Evolutionary conservation across 177 flowering plant species (phyloP), one percentile per base, ranked within the genome.

Genomic region (Vitis hybrid): DNA sequence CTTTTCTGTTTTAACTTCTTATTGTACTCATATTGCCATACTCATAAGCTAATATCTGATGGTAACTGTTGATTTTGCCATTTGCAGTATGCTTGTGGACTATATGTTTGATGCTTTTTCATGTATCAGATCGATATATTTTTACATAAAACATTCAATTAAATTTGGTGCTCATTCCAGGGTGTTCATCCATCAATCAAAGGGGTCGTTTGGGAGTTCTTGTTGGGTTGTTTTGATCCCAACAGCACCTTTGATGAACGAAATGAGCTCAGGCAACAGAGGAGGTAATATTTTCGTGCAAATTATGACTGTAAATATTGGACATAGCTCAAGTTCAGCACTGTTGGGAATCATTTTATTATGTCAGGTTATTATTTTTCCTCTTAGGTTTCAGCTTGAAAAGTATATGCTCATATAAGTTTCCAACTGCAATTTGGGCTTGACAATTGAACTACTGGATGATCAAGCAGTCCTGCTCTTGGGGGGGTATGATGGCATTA

Each of bases 191-290:
- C 98, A 74, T 77, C 88, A 51, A 87, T 93, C 51, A 90, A 87
- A 81, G 98, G 91, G 21, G 81, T 18, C 54, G 98, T 91, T n/a
- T 93, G 94, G 98, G 98, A 91, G 78, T 93, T 93, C 70, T 76
- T 93, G 75, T 73, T 93, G 76, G 97, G 97, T 50, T 91, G 98
- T 78, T 93, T 62, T 83, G 92, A 89, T 80, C 97, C 98, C 35
- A 83, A 81, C 67, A 93, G 93, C 83, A 89, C 91, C 11, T 88
- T 73, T 49, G 84, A 86, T 21, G 90, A 89, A 66, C 82, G 98
- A 65, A 77, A 76, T 78, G 77, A 78, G 72, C 79, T 91, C 70
- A 86, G 97, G 73, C 81, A 83, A 65, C 78, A 20, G 2, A 76
- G 93, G 69, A 91, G 98, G 98, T 93, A 85, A 48, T 61, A 18